phyloP scores from a whole-genome alignment of 208 protist genomes.

The Herpetomonas tarakana region DNA sequence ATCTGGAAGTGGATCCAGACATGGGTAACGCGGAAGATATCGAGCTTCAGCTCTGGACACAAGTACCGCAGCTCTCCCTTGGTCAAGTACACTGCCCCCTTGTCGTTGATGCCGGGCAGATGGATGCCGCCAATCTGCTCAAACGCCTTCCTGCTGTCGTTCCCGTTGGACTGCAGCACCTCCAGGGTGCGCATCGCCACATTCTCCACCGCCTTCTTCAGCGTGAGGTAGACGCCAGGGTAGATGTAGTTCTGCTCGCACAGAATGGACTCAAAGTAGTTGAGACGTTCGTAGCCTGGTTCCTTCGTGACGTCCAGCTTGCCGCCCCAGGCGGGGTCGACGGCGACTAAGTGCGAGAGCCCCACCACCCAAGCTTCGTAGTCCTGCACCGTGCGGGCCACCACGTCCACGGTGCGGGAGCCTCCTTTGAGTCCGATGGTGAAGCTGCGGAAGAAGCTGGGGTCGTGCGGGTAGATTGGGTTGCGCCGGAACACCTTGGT shows the following conservation, averaged over 20 bases:
- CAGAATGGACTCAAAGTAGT: conserved; percentile 75
- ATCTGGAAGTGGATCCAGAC: conserved; percentile 90
- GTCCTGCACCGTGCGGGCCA: conserved; percentile 83
- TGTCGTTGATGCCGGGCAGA: conserved; percentile 66
- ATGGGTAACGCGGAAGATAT: conserved; percentile 84
- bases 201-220: conserved; percentile 73
- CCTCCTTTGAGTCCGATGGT: conserved; percentile 78
- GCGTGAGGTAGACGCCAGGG: conserved; percentile 67
- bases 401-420: conserved; percentile 88
- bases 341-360: conserved; percentile 70
- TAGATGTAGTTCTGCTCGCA: conserved; percentile 89
- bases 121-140: conserved; percentile 77
- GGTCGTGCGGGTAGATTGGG: conserved; percentile 45
- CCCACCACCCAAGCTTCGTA: conserved; percentile 93
- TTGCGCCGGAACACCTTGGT: conserved; percentile 91
- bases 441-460: conserved; percentile 86
- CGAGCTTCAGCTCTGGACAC: conserved; percentile 48
- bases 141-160: conserved; percentile 67
- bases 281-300: conserved; percentile 56
- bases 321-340: conserved; percentile 90
- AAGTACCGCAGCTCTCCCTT: conserved; percentile 91
- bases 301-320: conserved; percentile 83
- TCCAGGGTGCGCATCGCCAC: conserved; percentile 35
- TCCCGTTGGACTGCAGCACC: conserved; percentile 57
- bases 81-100: conserved; percentile 86